These are phyloP conservation scores for Lepidium sativum DNA, from an alignment of 345 rosid genomes.

Conservation along the genomic window DNA sequence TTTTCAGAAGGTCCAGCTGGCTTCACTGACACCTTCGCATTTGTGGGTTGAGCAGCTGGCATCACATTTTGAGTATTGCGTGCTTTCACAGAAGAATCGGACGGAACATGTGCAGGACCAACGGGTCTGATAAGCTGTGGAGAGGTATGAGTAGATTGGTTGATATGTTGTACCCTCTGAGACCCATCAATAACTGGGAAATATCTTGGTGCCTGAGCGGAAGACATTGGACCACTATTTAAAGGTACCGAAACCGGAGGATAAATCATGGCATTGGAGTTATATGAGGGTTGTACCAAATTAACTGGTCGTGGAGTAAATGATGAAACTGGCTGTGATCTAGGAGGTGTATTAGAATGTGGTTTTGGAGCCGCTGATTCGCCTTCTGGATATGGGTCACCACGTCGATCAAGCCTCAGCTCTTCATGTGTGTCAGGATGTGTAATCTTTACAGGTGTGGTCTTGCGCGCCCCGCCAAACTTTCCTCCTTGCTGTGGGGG, in stretches of 20 bases:
- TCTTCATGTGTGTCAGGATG: conserved; percentile 94
- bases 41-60: conserved; percentile 33
- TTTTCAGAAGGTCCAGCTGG: conserved; percentile 40
- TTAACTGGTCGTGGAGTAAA: conserved; percentile 44
- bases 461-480: conserved; percentile 55
- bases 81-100: conserved; percentile 35
- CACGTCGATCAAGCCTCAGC: conserved; percentile 72
- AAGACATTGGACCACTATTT: conserved; percentile 45
- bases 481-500: conserved; percentile 72
- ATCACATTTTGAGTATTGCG: conserved; percentile 33
- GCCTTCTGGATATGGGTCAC: conserved; percentile 51
- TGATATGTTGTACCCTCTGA: conserved; percentile 46
- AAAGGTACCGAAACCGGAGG: conserved; percentile 47
- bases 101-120: conserved; percentile 24
- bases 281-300: conserved; percentile 42
- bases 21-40: conserved; percentile 44
- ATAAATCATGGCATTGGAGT: conserved; percentile 35
- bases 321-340: conserved; percentile 56
- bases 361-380: conserved; percentile 48
- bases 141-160: conserved; percentile 36
- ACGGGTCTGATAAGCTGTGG: conserved; percentile 37
- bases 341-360: conserved; percentile 52
- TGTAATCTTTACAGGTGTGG: conserved; percentile 67
- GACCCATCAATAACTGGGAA: conserved; percentile 45
- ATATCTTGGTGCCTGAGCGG: conserved; percentile 55